Base-by-base conservation (phyloP, 495 filamentous ascomycete genomes). In the Xylaria nigripes region DNA sequence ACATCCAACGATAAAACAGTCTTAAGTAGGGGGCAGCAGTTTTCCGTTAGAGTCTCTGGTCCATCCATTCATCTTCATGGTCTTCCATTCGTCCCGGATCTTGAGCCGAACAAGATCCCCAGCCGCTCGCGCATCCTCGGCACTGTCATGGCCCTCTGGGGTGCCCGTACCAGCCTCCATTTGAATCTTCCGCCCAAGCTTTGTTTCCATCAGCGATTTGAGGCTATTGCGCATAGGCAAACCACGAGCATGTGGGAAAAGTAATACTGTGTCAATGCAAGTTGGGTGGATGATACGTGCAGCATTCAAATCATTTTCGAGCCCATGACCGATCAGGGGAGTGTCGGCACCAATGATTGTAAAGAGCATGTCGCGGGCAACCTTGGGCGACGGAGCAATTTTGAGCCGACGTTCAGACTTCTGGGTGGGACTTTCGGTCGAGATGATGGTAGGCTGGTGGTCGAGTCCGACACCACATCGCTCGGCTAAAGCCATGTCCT, bases 221-320 rank as follows among this genome's bases (percentile, higher is more conserved):
- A 99, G 81, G 4, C 84, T 80, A 67, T 86, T 76, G 25, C 94
- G 83, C 44, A 81, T 70, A 0, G 93, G 93, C 2, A 96, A 72
- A 13, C 89, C 88, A 2, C 72, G 71, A 18, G 70, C 79, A 59
- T 93, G 86, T 0, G 90, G 90, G 65, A 80, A 98, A 0, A 96
- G 79, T 0, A 96, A 70, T 21, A 87, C 80, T 2, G 90, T 95
- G 69, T 99, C 93, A 59, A 97, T 78, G 44, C 96, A 76, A 1
- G 78, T 84, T 0, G 84, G 86, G 61, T 98, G 93, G 43, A 94
- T 83, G 41, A 98, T 76, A 12, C 93, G 83, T 44, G 83, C 72
- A 13, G 82, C 79, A 64, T 93, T 93, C 21, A 98, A 77, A 63
- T 98, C 93, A 64, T 98, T 98, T 62, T 97, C 93, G 9, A 97